Evolutionary conservation across 2,329 filamentous ascomycete genomes (phyloP).

Genomic region (Calonectria naviculata): DNA sequence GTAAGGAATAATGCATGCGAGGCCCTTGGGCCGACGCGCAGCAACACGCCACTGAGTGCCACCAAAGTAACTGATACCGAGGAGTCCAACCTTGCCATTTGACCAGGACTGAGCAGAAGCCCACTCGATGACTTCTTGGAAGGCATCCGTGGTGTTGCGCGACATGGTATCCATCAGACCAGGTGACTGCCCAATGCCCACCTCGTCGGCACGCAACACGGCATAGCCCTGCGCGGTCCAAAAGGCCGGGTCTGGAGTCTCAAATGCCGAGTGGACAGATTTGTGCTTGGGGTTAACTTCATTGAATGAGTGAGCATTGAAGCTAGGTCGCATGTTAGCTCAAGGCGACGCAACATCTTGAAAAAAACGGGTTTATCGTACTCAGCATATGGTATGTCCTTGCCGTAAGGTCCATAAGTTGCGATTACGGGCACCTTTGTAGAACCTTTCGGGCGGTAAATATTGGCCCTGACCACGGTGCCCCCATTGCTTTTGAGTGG

Average conservation of each 20-base stretch:
- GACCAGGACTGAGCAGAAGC: constrained; percentile 56
- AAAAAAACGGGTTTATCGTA: no score
- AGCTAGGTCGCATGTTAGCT: no score
- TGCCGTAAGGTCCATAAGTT: constrained; percentile 15
- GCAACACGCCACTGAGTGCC: constrained; percentile 61
- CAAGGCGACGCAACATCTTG: no score
- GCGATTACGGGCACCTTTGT: constrained; percentile 1
- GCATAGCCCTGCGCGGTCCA: constrained; percentile 67
- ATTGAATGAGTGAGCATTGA: constrained; percentile 44
- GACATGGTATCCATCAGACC: constrained; percentile 62
- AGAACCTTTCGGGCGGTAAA: constrained; percentile 49
- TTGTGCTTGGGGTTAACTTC: constrained; percentile 66
- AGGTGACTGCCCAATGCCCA: constrained; percentile 58
- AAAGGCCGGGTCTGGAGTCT: constrained; percentile 67
- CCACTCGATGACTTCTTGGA: constrained; percentile 63
- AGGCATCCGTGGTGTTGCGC: constrained; percentile 56
- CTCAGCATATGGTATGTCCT: constrained; percentile 15
- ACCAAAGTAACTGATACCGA: constrained; percentile 61
- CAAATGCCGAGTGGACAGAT: constrained; percentile 66
- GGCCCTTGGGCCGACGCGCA: constrained; percentile 55
- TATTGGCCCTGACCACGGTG: constrained; percentile 24
- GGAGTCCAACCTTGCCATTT: constrained; percentile 58
- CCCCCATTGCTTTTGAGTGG: not conserved
- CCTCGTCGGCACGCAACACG: constrained; percentile 63
- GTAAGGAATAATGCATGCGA: constrained; percentile 59